phyloP scores from a whole-genome alignment of 768 basidiomycete genomes.

The Leccinum incarnatum region DNA sequence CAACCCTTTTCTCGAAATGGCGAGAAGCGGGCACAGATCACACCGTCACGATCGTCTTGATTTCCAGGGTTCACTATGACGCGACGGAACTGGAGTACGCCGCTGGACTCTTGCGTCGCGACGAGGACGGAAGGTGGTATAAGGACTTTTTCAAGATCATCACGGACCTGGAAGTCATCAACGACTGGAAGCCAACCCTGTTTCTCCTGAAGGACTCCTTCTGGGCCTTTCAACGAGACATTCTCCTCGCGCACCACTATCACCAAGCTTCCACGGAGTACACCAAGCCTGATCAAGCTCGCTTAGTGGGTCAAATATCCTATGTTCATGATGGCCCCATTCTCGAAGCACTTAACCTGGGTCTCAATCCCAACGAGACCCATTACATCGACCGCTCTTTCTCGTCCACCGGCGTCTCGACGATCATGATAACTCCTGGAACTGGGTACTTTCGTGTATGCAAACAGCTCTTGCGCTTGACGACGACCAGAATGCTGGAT shows the following conservation, averaged over 20 bases:
- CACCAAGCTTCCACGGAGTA: conserved; percentile 62
- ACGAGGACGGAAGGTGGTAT: conserved; percentile 79
- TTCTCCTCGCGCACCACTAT: conserved; percentile 86
- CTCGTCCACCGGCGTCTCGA: conserved; percentile 80
- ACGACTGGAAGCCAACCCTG: conserved; percentile 86
- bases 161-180: conserved; percentile 84
- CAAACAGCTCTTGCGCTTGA: conserved; percentile 84
- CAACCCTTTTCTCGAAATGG: conserved; percentile 85
- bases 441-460: conserved; percentile 92
- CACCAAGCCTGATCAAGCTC: conserved; percentile 46
- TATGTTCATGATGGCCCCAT: conserved; percentile 93
- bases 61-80: conserved; percentile 91
- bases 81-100: conserved; percentile 76
- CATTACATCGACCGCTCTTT: conserved; percentile 96
- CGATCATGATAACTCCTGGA: conserved; percentile 87
- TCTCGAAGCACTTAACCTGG: conserved; percentile 93
- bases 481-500: conserved; percentile 90
- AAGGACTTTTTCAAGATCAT: conserved; percentile 98
- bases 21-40: conserved; percentile 83
- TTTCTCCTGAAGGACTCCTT: conserved; percentile 86
- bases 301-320: conserved; percentile 75
- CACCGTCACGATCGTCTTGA: conserved; percentile 89
- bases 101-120: conserved; percentile 72
- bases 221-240: conserved; percentile 89
- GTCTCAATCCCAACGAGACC: conserved; percentile 87